phyloP scores from a whole-genome alignment of 2,329 filamentous ascomycete species.

The Coniochaeta prunicola region DNA sequence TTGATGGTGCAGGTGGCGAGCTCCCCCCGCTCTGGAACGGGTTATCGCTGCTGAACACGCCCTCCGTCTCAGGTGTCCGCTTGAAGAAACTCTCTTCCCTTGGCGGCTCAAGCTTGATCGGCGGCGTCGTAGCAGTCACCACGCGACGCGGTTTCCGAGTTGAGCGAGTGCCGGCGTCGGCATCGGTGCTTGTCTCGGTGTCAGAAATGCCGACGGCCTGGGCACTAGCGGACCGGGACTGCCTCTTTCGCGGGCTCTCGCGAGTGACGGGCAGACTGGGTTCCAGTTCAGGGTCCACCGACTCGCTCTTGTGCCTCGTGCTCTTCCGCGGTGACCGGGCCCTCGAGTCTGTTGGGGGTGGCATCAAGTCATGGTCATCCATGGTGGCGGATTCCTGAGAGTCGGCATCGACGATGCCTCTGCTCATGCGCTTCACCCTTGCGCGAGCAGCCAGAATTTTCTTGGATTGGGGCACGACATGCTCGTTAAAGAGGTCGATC shows the following conservation, averaged over 20 bases:
- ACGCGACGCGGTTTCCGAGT: constrained; percentile 40
- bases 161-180: constrained; percentile 33
- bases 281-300: constrained; percentile 37
- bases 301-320: constrained; percentile 39
- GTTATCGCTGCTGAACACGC: constrained; percentile 81
- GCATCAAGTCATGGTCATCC: constrained; percentile 48
- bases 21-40: constrained; percentile 86
- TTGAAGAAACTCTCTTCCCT: constrained; percentile 37
- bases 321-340: constrained; percentile 50
- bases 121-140: constrained; percentile 33
- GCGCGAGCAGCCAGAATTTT: constrained; percentile 70
- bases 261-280: constrained; percentile 23
- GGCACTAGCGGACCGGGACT: constrained; percentile 45
- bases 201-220: constrained; percentile 47
- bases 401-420: constrained; percentile 67
- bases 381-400: constrained; percentile 53
- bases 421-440: constrained; percentile 76
- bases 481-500: constrained; percentile 71
- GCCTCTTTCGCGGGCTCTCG: constrained; percentile 46
- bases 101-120: constrained; percentile 47
- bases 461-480: constrained; percentile 70
- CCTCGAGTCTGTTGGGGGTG: constrained; percentile 41
- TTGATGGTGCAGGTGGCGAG: constrained; percentile 41
- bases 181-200: constrained; percentile 38
- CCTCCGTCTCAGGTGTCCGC: constrained; percentile 40